Evolutionary conservation across 805 yeast species (phyloP).

Genomic region (Candida ipomoeae): DNA sequence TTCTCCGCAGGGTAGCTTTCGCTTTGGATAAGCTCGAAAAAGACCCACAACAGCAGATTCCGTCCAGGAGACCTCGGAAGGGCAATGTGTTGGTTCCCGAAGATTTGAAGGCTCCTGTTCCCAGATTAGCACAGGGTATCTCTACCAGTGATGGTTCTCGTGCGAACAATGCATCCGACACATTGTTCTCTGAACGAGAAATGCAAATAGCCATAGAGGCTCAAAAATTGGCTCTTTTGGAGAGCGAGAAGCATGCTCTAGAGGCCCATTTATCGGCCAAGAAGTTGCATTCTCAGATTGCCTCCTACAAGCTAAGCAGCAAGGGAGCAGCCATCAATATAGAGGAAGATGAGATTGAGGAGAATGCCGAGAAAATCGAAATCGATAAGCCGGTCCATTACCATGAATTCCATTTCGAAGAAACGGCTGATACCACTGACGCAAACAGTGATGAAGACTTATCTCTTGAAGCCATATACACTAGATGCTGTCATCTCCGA

Average conservation of each 20-base stretch:
- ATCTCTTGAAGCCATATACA: constrained; percentile 47
- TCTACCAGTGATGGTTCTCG: constrained; percentile 36
- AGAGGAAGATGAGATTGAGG: constrained; percentile 21
- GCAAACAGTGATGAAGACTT: constrained; percentile 18
- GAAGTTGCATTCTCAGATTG: constrained; percentile 64
- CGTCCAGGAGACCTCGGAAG: constrained; percentile 49
- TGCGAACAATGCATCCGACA: constrained; percentile 15
- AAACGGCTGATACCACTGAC: constrained; percentile 7
- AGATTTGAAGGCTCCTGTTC: constrained; percentile 59
- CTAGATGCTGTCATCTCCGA: constrained; percentile 47
- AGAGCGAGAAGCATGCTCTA: constrained; percentile 67
- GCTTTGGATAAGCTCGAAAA: constrained; percentile 65
- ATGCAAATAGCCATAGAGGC: constrained; percentile 55
- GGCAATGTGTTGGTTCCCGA: constrained; percentile 59
- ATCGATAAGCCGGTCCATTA: constrained; percentile 71
- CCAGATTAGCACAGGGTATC: constrained; percentile 65
- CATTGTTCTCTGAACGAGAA: constrained; percentile 42
- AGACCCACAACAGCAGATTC: constrained; percentile 63
- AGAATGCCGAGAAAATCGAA: constrained; percentile 28
- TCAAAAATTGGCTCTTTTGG: constrained; percentile 50
- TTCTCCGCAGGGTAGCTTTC: constrained; percentile 66
- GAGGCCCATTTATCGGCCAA: constrained; percentile 74
- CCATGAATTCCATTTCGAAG: constrained; percentile 49
- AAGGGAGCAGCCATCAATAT: constrained; percentile 7
- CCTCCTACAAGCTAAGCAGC: constrained; percentile 32